These are phyloP conservation scores for Mycosphaerella sp. DNA, from an alignment of 2,329 filamentous ascomycete genomes.

Conservation along the genomic window DNA sequence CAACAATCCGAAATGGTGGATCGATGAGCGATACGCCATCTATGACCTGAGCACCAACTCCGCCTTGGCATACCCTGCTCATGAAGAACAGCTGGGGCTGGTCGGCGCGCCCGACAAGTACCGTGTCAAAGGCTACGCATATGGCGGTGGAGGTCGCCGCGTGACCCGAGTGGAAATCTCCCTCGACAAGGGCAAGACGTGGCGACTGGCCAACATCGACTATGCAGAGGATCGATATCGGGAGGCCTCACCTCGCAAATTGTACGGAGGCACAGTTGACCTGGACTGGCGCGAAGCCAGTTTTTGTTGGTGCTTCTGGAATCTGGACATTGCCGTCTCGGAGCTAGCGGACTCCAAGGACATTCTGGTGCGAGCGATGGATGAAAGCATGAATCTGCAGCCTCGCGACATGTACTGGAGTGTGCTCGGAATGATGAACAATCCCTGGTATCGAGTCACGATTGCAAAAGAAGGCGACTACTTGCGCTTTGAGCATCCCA, in stretches of 20 bases:
- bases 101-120: conserved; percentile 50
- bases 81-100: conserved; percentile 61
- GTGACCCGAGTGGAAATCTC: conserved; percentile 79
- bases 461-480: conserved; percentile 60
- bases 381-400: conserved; percentile 79
- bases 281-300: conserved; percentile 73
- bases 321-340: conserved; percentile 57
- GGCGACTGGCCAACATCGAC: conserved; percentile 67
- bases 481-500: conserved; percentile 81
- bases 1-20: conserved; percentile 70
- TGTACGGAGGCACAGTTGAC: conserved; percentile 73
- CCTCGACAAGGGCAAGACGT: conserved; percentile 72
- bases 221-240: conserved; percentile 86
- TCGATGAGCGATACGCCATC: conserved; percentile 83
- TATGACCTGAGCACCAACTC: conserved; percentile 88
- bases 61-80: conserved; percentile 70
- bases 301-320: conserved; percentile 95
- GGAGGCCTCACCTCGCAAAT: conserved; percentile 51
- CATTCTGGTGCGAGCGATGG: conserved; percentile 79
- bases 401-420: conserved; percentile 96
- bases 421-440: conserved; percentile 96
- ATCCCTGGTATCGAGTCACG: conserved; percentile 81
- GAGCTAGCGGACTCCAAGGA: conserved; percentile 61
- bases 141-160: conserved; percentile 76
- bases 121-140: conserved; percentile 72